A percentile compares a stretch with the other conserved stretches of the same genome.
Evolutionary conservation across 2,329 filamentous ascomycete species (phyloP).

Genomic region (Biscogniauxia mediterranea): DNA sequence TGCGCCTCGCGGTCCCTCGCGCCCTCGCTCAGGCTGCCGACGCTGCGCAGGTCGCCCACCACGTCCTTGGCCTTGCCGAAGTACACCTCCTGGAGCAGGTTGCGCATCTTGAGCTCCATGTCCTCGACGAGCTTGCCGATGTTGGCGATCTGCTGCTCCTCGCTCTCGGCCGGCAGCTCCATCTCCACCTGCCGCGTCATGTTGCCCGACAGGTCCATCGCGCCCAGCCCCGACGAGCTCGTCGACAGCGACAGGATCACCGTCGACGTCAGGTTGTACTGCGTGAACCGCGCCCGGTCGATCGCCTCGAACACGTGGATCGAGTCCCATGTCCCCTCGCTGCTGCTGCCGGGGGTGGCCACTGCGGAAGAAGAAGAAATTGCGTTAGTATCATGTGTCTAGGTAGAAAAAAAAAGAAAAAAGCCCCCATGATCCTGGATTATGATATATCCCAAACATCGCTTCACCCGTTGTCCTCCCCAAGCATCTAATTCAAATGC

Average conservation of each 20-base stretch:
- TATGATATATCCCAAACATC: conserved; percentile 17
- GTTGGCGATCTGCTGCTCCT: conserved; percentile 93
- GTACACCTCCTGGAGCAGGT: conserved; percentile 96
- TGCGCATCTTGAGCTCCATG: conserved; percentile 99
- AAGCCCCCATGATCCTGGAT: not conserved
- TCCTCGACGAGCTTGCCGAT: conserved; percentile 94
- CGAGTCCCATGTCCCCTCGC: conserved; percentile 89
- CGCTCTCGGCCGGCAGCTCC: conserved; percentile 84
- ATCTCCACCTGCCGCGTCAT: conserved; percentile 97
- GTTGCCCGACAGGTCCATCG: conserved; percentile 91
- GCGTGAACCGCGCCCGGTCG: conserved; percentile 84
- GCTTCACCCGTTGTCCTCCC: conserved; percentile 8
- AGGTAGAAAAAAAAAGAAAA: too few relatives aligned
- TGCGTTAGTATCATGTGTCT: conserved; percentile 8
- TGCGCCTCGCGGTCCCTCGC: conserved; percentile 83
- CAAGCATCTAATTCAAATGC: not conserved
- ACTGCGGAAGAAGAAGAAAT: conserved; percentile 42
- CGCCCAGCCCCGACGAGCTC: conserved; percentile 62
- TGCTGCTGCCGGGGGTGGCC: conserved; percentile 62
- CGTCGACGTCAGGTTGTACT: conserved; percentile 97
- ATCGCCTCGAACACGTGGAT: conserved; percentile 98
- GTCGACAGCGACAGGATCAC: conserved; percentile 88
- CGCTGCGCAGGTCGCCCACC: conserved; percentile 88
- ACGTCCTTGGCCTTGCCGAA: conserved; percentile 99
- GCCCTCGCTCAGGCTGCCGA: conserved; percentile 78